Base-by-base conservation (phyloP, 495 filamentous ascomycete species). In the Penicillium lagena region DNA sequence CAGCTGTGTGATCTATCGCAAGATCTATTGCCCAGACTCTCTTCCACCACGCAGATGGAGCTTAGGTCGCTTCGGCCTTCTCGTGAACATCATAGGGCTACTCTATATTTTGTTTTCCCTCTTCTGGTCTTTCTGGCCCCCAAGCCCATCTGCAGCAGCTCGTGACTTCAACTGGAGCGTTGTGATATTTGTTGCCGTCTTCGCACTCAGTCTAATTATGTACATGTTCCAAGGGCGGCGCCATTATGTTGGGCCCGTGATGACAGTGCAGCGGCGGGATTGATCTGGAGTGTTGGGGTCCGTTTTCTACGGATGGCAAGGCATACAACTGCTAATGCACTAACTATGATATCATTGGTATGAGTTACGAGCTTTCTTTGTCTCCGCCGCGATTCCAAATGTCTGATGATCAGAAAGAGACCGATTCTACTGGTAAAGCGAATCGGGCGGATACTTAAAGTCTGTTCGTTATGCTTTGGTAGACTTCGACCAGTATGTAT, bases 141-240 rank as follows among this genome's bases (percentile, higher is more conserved):
- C 47, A 0, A 43, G 56, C 1, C 54, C 56, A 9, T 62, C 62
- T 0, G 61, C 76, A 9, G 62, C 61, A 1, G 51, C 55, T 8
- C 43, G 64, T 6, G 77, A 64, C 22, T 76, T 80, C 60, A 81
- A 82, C 49, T 82, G 64, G 60, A 51, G 51, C 14, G 59, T 71
- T 7, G 58, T 76, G 11, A 68, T 77, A 7, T 74, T 67, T 44
- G 58, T 48, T 2, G 54, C 39, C 1, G 60, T 71, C 1, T 63
- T 75, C 34, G 29, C 64, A 2, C 47, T 69, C 8, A 63, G 65
- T 9, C 45, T 61, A 2, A 42, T 58, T 12, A 60, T 62, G 50
- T 74, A 72, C 46, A 27, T 49, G 7, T 17, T 61, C 12, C 51
- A 60, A 14, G 66, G 56, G 8, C 35, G 54, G 12, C 42, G 46